phyloP scores from a whole-genome alignment of 495 filamentous ascomycete species.

The Neurospora africana region DNA sequence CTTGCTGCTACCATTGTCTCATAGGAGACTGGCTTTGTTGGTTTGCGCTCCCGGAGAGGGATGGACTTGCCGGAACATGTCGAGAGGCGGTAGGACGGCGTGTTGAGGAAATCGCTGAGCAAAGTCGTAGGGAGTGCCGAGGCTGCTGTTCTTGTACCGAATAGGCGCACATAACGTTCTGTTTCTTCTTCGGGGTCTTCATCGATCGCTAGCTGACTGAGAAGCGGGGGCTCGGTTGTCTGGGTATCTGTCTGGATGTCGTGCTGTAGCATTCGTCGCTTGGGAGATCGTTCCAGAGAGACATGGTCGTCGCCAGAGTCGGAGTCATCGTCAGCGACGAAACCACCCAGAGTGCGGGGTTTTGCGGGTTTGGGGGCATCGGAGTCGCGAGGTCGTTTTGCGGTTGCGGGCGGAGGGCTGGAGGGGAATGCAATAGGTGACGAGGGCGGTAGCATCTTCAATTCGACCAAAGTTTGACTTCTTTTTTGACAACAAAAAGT shows the following conservation, averaged over 20 bases:
- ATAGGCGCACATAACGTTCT: constrained; percentile 20
- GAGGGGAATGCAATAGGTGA: constrained; percentile 49
- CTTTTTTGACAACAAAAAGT: no score
- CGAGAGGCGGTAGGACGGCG: constrained; percentile 37
- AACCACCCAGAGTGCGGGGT: constrained; percentile 29
- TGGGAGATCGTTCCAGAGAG: constrained; percentile 23
- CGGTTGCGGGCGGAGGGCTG: constrained; percentile 38
- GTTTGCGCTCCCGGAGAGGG: constrained; percentile 42
- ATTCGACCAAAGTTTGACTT: neutral
- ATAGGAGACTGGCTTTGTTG: constrained; percentile 44
- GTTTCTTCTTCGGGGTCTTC: constrained; percentile 14
- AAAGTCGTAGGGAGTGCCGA: constrained; percentile 1
- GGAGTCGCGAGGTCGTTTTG: constrained; percentile 26
- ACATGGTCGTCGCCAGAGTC: constrained; percentile 27
- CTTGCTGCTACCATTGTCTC: constrained; percentile 58
- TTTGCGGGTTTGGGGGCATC: constrained; percentile 9
- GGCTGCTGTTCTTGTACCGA: constrained; percentile 1
- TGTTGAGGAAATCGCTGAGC: constrained; percentile 1
- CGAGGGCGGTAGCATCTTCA: constrained; percentile 37
- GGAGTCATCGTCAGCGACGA: constrained; percentile 38
- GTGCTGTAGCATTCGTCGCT: constrained; percentile 24
- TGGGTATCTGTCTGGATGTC: constrained; percentile 2
- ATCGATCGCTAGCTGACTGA: constrained; percentile 9
- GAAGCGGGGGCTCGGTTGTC: neutral
- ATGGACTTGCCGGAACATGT: constrained; percentile 58